These are phyloP conservation scores for Lagenidium sp. DNA, from an alignment of 352 stramenopile species.

Conservation along the genomic window DNA sequence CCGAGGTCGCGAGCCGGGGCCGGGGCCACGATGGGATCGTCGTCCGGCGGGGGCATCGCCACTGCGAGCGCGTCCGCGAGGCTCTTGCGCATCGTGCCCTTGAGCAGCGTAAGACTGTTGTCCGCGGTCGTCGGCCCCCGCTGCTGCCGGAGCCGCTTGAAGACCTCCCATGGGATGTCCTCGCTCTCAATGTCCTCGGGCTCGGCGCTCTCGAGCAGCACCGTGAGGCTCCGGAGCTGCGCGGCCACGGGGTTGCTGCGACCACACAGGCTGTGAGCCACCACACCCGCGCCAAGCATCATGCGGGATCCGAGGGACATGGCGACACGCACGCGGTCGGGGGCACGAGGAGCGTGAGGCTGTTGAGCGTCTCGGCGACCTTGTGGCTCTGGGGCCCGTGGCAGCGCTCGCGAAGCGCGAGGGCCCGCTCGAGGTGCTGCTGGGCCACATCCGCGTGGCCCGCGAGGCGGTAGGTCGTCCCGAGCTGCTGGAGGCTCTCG, in stretches of 20 bases:
- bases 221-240: constrained; percentile 47
- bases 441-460: constrained; percentile 32
- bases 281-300: too few species aligned
- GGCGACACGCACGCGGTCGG: constrained; percentile 19
- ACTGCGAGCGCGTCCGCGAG: constrained; percentile 24
- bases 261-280: constrained; percentile 24
- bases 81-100: constrained; percentile 51
- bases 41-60: too few species aligned
- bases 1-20: not conserved
- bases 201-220: constrained; percentile 39
- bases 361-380: constrained; percentile 75
- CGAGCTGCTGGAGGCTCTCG: constrained; percentile 53
- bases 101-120: constrained; percentile 56
- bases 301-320: too few species aligned
- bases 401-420: constrained; percentile 30
- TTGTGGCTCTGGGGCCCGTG: constrained; percentile 51
- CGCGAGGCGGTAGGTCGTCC: constrained; percentile 60
- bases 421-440: constrained; percentile 50
- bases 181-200: constrained; percentile 67
- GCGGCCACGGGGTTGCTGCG: constrained; percentile 23
- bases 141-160: constrained; percentile 63
- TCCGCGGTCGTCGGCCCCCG: constrained; percentile 41
- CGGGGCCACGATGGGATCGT: too few species aligned
- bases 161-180: constrained; percentile 73
- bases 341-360: constrained; percentile 44